A percentile compares a stretch with the other conserved stretches of the same genome.
Evolutionary conservation across 345 rosid genomes (phyloP).

Genomic region (Passiflora organensis): DNA sequence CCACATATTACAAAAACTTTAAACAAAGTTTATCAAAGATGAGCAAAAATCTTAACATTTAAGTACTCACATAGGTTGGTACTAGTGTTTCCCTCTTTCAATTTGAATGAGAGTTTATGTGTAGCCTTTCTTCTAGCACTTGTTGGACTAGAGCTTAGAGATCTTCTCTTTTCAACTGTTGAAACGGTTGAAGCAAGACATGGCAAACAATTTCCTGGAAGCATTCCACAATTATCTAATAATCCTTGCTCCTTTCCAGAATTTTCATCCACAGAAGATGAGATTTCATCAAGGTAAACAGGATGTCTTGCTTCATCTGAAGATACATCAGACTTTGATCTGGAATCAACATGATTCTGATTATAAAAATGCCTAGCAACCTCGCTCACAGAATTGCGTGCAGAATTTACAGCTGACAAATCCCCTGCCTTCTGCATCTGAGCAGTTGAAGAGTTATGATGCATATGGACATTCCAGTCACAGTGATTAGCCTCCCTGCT

Average conservation of each 20-base stretch:
- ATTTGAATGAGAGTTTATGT: slow-evolving; percentile 23
- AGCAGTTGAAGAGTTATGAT: slow-evolving; percentile 24
- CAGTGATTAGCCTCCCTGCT: slow-evolving; percentile 33
- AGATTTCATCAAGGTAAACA: slow-evolving; percentile 50
- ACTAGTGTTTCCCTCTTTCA: slow-evolving; percentile 26
- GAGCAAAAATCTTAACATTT: neutral
- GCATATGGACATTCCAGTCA: slow-evolving; percentile 22
- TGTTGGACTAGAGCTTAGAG: slow-evolving; percentile 27
- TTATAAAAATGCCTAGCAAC: slow-evolving; percentile 19
- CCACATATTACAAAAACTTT: too few species aligned
- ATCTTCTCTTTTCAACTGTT: slow-evolving; percentile 28
- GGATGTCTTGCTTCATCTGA: slow-evolving; percentile 33
- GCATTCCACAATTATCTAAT: slow-evolving; percentile 29
- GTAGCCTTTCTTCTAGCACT: slow-evolving; percentile 27
- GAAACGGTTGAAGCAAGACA: slow-evolving; percentile 26
- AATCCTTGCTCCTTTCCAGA: slow-evolving; percentile 20
- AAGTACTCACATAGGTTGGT: slow-evolving; percentile 18
- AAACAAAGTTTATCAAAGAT: too few species aligned
- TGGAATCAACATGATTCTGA: slow-evolving; percentile 33
- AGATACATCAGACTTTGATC: slow-evolving; percentile 15
- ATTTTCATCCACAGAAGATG: slow-evolving; percentile 28
- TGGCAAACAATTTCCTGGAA: slow-evolving; percentile 31
- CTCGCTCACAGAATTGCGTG: slow-evolving; percentile 26
- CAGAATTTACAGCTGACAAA: slow-evolving; percentile 32
- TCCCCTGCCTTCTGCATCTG: slow-evolving; percentile 38